A percentile compares a stretch with the other conserved stretches of the same genome.
Evolutionary conservation across 2,329 filamentous ascomycete genomes (phyloP).

Genomic region (Aspergillus unguis): DNA sequence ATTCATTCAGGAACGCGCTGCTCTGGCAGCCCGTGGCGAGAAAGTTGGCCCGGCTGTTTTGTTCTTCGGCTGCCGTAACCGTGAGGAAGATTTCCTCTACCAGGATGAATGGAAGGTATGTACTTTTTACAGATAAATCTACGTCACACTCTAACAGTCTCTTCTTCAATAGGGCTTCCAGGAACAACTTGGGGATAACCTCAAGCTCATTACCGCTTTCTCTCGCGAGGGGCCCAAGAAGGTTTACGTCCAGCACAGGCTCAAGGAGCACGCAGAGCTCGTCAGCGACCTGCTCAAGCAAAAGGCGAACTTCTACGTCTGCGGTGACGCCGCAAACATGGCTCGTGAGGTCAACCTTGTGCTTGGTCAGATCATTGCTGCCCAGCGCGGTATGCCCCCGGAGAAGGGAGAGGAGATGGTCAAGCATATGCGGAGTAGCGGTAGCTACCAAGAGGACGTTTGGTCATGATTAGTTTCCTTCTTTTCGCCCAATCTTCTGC

Average conservation of each 20-base stretch:
- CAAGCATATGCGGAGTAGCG: conserved; percentile 91
- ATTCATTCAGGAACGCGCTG: conserved; percentile 90
- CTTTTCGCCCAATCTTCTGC: conserved; percentile 14
- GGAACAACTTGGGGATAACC: conserved; percentile 77
- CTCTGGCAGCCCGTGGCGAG: conserved; percentile 73
- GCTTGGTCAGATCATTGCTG: conserved; percentile 80
- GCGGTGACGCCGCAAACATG: conserved; percentile 97
- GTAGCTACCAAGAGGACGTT: conserved; percentile 88
- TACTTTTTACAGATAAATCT: not conserved
- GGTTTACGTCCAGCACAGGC: conserved; percentile 92
- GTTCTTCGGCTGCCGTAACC: conserved; percentile 92
- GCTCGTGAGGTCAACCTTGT: conserved; percentile 86
- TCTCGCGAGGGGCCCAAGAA: conserved; percentile 85
- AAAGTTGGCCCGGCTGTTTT: conserved; percentile 82
- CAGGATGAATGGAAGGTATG: conserved; percentile 87
- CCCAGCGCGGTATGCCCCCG: conserved; percentile 76
- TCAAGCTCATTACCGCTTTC: conserved; percentile 89
- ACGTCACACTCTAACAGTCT: conserved; percentile 21
- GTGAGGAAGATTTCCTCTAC: conserved; percentile 89
- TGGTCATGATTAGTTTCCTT: conserved; percentile 52
- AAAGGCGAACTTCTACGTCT: conserved; percentile 94
- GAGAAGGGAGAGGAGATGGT: conserved; percentile 93
- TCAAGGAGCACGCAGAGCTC: conserved; percentile 77
- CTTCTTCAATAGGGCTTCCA: conserved; percentile 66
- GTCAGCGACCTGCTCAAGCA: conserved; percentile 82